Conservation (phyloP, 2,329 filamentous ascomycete species). For the Sphaerostilbella broomeana region DNA sequence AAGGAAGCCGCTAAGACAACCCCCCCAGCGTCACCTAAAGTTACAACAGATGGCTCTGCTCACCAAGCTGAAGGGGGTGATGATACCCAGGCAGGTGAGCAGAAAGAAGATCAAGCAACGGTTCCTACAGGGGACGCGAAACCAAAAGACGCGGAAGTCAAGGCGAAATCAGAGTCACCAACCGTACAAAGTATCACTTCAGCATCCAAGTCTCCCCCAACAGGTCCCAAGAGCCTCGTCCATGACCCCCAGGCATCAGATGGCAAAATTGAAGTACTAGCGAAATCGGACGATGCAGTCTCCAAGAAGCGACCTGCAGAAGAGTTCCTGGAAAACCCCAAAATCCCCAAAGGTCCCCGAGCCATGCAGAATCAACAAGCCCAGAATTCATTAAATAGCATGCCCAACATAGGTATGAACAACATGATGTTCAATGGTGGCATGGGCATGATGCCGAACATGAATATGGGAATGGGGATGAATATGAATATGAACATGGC, state of each 20-base stretch:
- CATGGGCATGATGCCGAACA: constrained; percentile 31
- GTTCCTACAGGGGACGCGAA: constrained; percentile 20
- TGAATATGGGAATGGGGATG: constrained; percentile 32
- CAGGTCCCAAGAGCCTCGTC: constrained; percentile 23
- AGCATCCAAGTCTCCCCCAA: constrained; percentile 23
- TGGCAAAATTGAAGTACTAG: constrained; percentile 26
- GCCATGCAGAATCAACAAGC: constrained; percentile 54
- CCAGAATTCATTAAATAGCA: constrained; percentile 41
- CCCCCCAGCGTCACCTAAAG: constrained; percentile 27
- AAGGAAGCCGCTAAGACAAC: constrained; percentile 46
- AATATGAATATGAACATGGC: constrained; percentile 21
- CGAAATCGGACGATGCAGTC: constrained; percentile 27
- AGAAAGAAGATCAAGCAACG: constrained; percentile 36
- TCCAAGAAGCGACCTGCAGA: constrained; percentile 80
- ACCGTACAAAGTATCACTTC: constrained; percentile 16
- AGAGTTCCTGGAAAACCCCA: constrained; percentile 58
- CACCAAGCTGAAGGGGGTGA: constrained; percentile 31
- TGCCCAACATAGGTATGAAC: constrained; percentile 32
- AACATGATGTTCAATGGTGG: constrained; percentile 32
- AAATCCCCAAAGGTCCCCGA: constrained; percentile 58
- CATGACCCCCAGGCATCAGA: constrained; percentile 30
- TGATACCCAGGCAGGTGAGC: constrained; percentile 30
- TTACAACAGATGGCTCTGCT: constrained; percentile 14
- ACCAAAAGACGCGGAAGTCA: constrained; percentile 18
- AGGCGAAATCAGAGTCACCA: constrained; percentile 32